These are phyloP conservation scores for Ophiorrhiza pumila DNA, from an alignment of 257 asterid species.

Conservation along the genomic window DNA sequence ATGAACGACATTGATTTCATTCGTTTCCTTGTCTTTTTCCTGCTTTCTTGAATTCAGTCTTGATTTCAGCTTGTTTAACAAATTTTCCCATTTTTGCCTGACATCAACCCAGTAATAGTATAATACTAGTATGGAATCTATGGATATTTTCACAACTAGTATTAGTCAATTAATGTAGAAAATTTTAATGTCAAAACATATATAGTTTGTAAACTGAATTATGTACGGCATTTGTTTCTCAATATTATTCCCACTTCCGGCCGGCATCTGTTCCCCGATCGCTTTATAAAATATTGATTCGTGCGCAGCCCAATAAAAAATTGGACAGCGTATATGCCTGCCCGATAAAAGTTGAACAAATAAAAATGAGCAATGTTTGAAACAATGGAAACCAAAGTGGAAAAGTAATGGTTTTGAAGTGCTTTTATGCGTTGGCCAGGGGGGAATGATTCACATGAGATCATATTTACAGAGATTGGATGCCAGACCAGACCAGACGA, in stretches of 20 bases:
- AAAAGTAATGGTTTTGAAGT: conserved; percentile 2
- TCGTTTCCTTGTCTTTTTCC: neutral
- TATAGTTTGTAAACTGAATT: too few relatives aligned
- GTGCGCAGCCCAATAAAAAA: too few relatives aligned
- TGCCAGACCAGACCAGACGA: too few relatives aligned
- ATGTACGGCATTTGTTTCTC: too few relatives aligned
- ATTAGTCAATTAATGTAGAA: too few relatives aligned
- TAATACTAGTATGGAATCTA: too few relatives aligned
- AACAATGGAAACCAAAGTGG: neutral
- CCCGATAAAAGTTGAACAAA: neutral
- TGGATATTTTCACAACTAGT: too few relatives aligned
- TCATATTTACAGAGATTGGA: neutral
- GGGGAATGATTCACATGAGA: neutral
- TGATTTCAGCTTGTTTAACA: neutral
- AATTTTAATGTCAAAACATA: too few relatives aligned
- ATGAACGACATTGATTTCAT: neutral
- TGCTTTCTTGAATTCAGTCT: neutral
- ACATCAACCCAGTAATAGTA: too few relatives aligned
- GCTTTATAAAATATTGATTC: too few relatives aligned
- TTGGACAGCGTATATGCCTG: conserved; percentile 2
- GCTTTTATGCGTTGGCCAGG: conserved; percentile 11
- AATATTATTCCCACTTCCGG: too few relatives aligned
- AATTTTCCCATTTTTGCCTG: neutral
- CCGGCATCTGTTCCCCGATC: too few relatives aligned
- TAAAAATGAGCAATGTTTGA: neutral